Base-by-base conservation (phyloP, 176 grass and related monocot species). In the Aegilops tauschii region DNA sequence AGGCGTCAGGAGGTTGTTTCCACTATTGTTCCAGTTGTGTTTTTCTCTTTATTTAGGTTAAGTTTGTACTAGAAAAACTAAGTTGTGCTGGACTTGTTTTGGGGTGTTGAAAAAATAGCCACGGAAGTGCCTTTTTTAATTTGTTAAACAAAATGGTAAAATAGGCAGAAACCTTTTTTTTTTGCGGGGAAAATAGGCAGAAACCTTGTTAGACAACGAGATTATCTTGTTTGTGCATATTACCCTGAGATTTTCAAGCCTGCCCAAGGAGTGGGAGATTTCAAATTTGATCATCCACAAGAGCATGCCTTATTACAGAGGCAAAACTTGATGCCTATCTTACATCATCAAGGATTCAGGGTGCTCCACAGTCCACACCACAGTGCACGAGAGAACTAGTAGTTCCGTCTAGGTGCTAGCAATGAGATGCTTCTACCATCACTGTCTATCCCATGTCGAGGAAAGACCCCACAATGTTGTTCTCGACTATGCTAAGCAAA, bases 401-500 rank as follows among this genome's bases (percentile, higher is more conserved):
- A 69, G 78, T 90, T 85, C 39, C 29, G 30, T 58, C 44, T 47
- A 42, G 47, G 76, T 75, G 56, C 20, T 70, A 69, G 34, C 65
- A 59, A 69, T 58, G 49, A 56, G 65, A 29, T 67, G 31, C 47
- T 79, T 78, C 47, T 14, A 35, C 64, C 30, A 85, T 54, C 20
- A 49, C 29, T 42, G 65, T 36, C 10, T 65, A 12, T 36, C 72
- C 34, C 59, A 29, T 25, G 3, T 12, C 12, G 29, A 18, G 21
- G 8, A 47, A 52, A 30, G 47, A 42, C 10, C 9, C 16, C 5
- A 50, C 17, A 72, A 9, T n/a, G 0, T 79, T 37, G 5, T 71
- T 65, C 73, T 82, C 59, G 21, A 81, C 27, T 78, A 90, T 0
- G 30, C 65, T 16, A 92, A 90, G 65, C 90, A 92, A 66, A 69